A percentile compares a stretch with the other conserved stretches of the same genome.
Evolutionary conservation across 2,329 filamentous ascomycete species (phyloP).

Genomic region (Blastomyces emzantsi): DNA sequence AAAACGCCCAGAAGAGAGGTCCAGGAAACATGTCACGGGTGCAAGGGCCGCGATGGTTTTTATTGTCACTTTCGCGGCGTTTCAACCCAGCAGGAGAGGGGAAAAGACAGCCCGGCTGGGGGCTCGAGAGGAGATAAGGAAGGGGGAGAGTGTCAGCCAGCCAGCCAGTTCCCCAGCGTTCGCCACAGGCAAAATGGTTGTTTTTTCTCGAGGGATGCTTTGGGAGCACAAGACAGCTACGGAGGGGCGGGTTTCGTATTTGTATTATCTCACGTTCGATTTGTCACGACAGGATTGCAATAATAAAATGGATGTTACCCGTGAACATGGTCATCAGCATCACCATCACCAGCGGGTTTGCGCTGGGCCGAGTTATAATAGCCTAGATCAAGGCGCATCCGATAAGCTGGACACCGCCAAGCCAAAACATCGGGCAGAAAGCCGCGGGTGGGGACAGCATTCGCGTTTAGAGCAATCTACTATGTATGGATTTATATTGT

Average conservation of each 20-base stretch:
- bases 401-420: not conserved
- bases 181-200: not conserved
- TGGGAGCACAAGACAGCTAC: not conserved
- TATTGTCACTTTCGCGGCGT: not conserved
- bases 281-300: not conserved
- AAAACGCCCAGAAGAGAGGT: not conserved
- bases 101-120: not conserved
- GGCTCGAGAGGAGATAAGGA: no score
- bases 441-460: no score
- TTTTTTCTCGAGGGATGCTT: not conserved
- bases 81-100: not conserved
- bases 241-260: not conserved
- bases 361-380: not conserved
- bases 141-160: not conserved
- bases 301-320: not conserved
- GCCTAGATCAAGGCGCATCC: not conserved
- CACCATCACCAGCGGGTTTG: not conserved
- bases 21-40: not conserved
- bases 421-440: not conserved
- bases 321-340: no score
- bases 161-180: not conserved
- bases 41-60: not conserved
- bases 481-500: no score
- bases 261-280: not conserved
- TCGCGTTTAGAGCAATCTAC: no score